Conservation (phyloP, 108 stramenopile species). For the Seminavis robusta region DNA sequence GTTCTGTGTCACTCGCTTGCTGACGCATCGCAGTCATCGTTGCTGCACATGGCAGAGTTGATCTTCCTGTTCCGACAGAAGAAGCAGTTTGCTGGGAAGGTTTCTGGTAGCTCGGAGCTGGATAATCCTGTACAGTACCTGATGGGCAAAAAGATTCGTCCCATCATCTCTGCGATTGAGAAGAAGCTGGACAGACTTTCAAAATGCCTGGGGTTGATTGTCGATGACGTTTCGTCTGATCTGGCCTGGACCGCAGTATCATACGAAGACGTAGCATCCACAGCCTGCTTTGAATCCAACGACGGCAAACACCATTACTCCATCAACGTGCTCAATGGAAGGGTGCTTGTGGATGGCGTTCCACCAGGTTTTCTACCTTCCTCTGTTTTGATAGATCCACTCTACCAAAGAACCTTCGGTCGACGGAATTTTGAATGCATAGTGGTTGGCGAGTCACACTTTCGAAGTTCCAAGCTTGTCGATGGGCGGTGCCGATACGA, state of each 20-base stretch:
- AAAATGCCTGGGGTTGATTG: background rate
- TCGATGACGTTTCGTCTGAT: background rate
- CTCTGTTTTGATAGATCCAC: slow-evolving; percentile 17
- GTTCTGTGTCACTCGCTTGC: background rate
- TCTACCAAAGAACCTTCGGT: slow-evolving; percentile 32
- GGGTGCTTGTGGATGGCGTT: slow-evolving; percentile 42
- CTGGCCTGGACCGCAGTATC: background rate
- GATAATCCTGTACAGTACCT: slow-evolving; percentile 3
- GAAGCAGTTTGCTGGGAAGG: background rate
- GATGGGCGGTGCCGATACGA: slow-evolving; percentile 18
- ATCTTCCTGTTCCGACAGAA: background rate
- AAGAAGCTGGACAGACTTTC: slow-evolving; percentile 11
- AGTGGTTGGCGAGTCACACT: slow-evolving; percentile 3
- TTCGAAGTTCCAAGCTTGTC: slow-evolving; percentile 19
- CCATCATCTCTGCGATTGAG: slow-evolving; percentile 5
- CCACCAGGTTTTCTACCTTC: slow-evolving; percentile 41
- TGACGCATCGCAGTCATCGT: background rate
- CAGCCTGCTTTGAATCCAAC: slow-evolving; percentile 36
- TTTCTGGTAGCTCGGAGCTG: background rate
- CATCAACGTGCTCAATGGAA: slow-evolving; percentile 43
- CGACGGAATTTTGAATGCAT: slow-evolving; percentile 30
- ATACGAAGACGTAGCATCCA: too few species aligned
- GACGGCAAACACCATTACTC: slow-evolving; percentile 21
- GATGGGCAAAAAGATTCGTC: slow-evolving; percentile 12
- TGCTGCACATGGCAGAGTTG: background rate